phyloP scores from a whole-genome alignment of 257 asterid species.

The Nicotiana obtusifolia region DNA sequence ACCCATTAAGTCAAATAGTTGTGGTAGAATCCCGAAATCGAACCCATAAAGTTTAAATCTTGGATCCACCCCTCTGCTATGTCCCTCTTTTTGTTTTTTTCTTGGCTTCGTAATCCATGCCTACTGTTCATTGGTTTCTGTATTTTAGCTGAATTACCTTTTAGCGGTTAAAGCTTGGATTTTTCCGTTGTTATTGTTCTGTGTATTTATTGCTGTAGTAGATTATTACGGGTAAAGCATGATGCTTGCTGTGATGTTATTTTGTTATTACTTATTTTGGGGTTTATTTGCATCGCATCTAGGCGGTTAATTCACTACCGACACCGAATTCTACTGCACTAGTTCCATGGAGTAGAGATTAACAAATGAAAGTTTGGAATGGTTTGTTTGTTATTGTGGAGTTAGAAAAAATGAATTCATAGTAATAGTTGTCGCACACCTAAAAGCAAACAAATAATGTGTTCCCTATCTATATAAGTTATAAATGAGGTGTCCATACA shows the following conservation, averaged over 20 bases:
- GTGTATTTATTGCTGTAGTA: neutral
- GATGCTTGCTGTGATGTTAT: neutral
- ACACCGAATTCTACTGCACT: neutral
- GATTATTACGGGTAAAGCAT: neutral
- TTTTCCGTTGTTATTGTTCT: neutral
- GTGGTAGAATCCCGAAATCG: no score
- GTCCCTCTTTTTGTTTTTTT: neutral
- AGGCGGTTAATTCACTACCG: neutral
- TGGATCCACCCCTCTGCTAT: neutral
- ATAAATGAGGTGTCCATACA: neutral
- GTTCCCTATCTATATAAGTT: neutral
- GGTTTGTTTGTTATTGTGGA: neutral
- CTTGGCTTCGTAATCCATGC: neutral
- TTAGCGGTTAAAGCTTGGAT: neutral
- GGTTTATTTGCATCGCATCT: neutral
- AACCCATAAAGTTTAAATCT: no score
- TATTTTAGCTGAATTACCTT: neutral
- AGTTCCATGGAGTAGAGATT: neutral
- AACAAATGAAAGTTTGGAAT: neutral
- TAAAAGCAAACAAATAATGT: neutral
- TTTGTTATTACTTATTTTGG: neutral
- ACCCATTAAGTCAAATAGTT: no score
- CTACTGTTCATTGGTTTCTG: neutral
- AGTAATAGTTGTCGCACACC: neutral
- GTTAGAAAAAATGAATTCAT: neutral